phyloP scores from a whole-genome alignment of 2,329 filamentous ascomycete species.

The Myriangium duriaei region DNA sequence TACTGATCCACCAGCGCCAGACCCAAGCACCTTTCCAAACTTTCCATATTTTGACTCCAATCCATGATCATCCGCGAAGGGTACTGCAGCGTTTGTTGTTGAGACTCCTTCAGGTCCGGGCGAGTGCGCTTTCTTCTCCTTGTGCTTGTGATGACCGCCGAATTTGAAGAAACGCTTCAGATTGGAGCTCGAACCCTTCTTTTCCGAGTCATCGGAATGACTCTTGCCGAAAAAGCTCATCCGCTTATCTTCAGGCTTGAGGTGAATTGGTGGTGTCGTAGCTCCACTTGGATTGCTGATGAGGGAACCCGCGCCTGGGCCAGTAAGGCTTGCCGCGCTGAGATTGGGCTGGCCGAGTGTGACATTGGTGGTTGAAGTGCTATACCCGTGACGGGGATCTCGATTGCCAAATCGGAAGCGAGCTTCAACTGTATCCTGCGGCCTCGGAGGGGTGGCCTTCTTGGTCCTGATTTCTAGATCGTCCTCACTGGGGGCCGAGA shows the following conservation, averaged over 20 bases:
- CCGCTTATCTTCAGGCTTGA: constrained; percentile 35
- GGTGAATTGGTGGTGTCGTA: constrained; percentile 13
- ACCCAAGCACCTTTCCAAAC: constrained; percentile 83
- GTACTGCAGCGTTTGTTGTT: constrained; percentile 35
- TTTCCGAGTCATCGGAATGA: constrained; percentile 38
- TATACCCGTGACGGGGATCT: constrained; percentile 47
- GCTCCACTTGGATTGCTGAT: constrained; percentile 13
- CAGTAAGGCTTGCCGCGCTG: constrained; percentile 4
- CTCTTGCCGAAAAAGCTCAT: constrained; percentile 42
- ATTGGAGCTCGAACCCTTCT: constrained; percentile 71
- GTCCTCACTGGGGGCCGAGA: constrained; percentile 67
- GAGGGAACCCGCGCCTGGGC: constrained; percentile 5
- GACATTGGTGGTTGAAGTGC: constrained; percentile 29
- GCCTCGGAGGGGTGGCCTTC: constrained; percentile 55
- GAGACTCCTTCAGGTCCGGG: constrained; percentile 19
- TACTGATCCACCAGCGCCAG: constrained; percentile 88
- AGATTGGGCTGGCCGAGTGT: constrained; percentile 14
- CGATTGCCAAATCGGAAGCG: constrained; percentile 74
- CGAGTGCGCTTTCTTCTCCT: constrained; percentile 28
- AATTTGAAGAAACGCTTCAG: constrained; percentile 94
- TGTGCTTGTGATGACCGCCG: constrained; percentile 50
- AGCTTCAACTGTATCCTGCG: constrained; percentile 57
- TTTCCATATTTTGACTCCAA: constrained; percentile 88
- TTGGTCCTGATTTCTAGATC: constrained; percentile 80
- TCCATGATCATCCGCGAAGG: constrained; percentile 89